Percentiles rank a stretch among this genome's conserved stretches.
These are phyloP conservation scores for Cercophora newfieldiana DNA, from an alignment of 495 filamentous ascomycete genomes.

Conservation along the genomic window DNA sequence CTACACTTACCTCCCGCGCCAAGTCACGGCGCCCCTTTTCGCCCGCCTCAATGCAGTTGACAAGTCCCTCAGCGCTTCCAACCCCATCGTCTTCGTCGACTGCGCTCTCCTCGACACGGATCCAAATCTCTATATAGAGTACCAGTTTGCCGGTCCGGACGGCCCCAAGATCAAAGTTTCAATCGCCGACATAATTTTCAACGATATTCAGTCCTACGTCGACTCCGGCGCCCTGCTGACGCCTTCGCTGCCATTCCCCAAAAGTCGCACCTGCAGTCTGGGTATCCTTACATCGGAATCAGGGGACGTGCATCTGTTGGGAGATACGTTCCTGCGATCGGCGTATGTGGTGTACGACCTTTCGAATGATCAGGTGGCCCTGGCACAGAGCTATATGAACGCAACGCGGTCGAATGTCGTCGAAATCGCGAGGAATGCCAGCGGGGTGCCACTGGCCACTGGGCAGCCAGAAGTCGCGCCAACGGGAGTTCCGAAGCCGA, in stretches of 20 bases:
- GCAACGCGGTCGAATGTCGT: conserved; percentile 50
- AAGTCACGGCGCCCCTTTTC: conserved; percentile 62
- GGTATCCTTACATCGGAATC: conserved; percentile 69
- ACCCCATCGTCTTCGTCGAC: conserved; percentile 56
- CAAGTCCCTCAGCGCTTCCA: conserved; percentile 43
- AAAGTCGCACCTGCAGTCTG: conserved; percentile 57
- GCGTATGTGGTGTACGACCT: conserved; percentile 90
- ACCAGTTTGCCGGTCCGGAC: conserved; percentile 61
- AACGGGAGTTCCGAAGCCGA: not conserved
- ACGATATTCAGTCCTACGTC: conserved; percentile 42
- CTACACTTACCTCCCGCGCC: conserved; percentile 75
- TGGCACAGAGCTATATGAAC: conserved; percentile 80
- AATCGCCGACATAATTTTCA: conserved; percentile 72
- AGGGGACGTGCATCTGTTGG: conserved; percentile 42
- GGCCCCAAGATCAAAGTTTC: conserved; percentile 66
- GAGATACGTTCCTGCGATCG: conserved; percentile 83
- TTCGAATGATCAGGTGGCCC: conserved; percentile 70
- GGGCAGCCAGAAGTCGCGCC: conserved; percentile 13
- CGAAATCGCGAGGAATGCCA: conserved; percentile 37
- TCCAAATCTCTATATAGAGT: conserved; percentile 60
- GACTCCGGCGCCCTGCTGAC: not conserved
- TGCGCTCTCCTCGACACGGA: conserved; percentile 58
- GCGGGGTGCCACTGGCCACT: conserved; percentile 36
- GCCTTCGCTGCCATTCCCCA: conserved; percentile 43
- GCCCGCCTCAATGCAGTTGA: conserved; percentile 57